Evolutionary conservation across 192 early-diverging fungal species (phyloP).

Genomic region (Umbelopsis sp.): DNA sequence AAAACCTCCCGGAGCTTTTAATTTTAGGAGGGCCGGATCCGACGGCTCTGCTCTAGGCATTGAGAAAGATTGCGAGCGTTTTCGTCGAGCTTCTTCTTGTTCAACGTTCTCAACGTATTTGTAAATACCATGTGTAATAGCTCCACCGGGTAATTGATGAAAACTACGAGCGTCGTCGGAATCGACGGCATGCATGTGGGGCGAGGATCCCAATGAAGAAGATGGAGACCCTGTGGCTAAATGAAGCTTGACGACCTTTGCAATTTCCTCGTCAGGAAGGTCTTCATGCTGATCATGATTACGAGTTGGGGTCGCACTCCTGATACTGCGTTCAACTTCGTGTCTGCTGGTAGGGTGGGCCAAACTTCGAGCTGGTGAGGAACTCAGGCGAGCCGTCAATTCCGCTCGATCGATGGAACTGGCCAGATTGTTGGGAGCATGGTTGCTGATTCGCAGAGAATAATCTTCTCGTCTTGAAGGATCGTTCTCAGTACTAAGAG

Average conservation of each 20-base stretch:
- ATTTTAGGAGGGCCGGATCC: conserved; percentile 60
- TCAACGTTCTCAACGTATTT: conserved; percentile 81
- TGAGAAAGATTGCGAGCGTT: conserved; percentile 61
- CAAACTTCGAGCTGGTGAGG: conserved; percentile 10
- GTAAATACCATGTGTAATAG: conserved; percentile 88
- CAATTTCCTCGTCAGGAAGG: conserved; percentile 51
- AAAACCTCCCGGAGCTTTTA: conserved; percentile 85
- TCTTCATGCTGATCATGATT: conserved; percentile 22
- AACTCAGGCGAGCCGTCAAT: conserved; percentile 15
- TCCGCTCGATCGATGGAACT: background rate
- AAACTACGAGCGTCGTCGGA: conserved; percentile 35
- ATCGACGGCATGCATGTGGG: conserved; percentile 36
- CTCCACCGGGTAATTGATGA: conserved; percentile 68
- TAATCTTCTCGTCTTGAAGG: background rate
- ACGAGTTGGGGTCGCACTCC: background rate
- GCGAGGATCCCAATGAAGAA: conserved; percentile 23
- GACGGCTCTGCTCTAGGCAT: conserved; percentile 48
- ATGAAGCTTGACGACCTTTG: conserved; percentile 65
- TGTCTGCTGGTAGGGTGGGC: background rate
- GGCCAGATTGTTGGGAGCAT: conserved; percentile 8
- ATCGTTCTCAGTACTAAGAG: background rate
- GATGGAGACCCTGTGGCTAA: conserved; percentile 57
- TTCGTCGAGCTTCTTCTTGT: conserved; percentile 44
- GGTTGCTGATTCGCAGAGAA: background rate
- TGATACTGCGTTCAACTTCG: background rate